Evolutionary conservation across 2,329 filamentous ascomycete species (phyloP).

Genomic region (Chaetomium strumarium): DNA sequence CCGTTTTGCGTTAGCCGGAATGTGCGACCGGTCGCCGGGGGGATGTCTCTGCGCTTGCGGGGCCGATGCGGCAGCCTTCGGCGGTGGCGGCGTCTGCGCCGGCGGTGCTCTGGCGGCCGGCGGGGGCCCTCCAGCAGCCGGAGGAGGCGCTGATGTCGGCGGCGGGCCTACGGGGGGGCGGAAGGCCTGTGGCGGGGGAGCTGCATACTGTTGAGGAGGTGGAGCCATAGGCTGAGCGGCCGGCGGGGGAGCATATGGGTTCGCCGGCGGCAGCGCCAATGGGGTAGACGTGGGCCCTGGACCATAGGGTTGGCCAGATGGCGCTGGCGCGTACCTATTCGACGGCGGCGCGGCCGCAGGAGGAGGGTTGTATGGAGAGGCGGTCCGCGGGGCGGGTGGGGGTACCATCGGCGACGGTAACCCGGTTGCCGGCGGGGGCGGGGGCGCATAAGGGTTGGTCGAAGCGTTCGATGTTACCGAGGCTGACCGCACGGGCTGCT

Average conservation of each 20-base stretch:
- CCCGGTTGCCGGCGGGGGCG: conserved; percentile 29
- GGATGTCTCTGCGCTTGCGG: conserved; percentile 56
- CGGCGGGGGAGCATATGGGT: conserved; percentile 44
- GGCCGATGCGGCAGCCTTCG: conserved; percentile 14
- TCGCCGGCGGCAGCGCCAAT: conserved; percentile 38
- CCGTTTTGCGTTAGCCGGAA: conserved; percentile 67
- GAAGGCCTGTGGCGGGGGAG: conserved; percentile 44
- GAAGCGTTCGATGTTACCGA: conserved; percentile 55
- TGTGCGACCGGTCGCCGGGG: conserved; percentile 83
- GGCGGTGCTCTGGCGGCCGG: conserved; percentile 32
- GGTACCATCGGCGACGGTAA: conserved; percentile 36
- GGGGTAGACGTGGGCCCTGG: conserved; percentile 36
- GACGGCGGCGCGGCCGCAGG: conserved; percentile 63
- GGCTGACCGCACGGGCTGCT: conserved; percentile 42
- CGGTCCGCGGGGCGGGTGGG: conserved; percentile 62
- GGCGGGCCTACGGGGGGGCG: conserved; percentile 36
- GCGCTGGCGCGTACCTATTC: conserved; percentile 69
- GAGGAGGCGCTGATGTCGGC: conserved; percentile 36
- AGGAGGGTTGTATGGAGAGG: conserved; percentile 82
- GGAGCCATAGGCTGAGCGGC: conserved; percentile 24
- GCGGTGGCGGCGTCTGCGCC: conserved; percentile 10
- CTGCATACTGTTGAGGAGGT: conserved; percentile 50
- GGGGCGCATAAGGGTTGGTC: conserved; percentile 59
- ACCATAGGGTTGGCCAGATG: conserved; percentile 48
- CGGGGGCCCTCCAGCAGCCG: conserved; percentile 31